A percentile compares a stretch with the other conserved stretches of the same genome.
Evolutionary conservation across 2,329 filamentous ascomycete species (phyloP).

Genomic region (Fusarium sulawesiense): DNA sequence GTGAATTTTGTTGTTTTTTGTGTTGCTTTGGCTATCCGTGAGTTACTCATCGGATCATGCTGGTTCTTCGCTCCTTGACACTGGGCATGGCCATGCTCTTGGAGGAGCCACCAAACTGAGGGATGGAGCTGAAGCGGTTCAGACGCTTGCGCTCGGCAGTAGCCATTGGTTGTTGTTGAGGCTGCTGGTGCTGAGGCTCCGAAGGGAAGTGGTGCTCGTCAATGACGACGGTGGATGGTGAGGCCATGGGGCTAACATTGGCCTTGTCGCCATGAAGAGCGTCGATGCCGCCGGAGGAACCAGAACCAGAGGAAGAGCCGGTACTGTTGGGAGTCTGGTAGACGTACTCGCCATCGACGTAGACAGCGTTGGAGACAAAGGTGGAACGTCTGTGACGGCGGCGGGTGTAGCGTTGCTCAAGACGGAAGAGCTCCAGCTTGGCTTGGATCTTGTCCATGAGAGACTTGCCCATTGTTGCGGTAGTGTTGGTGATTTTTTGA

Average conservation of each 20-base stretch:
- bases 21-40: constrained; percentile 20
- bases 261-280: constrained; percentile 53
- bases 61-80: constrained; percentile 57
- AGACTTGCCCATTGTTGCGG: constrained; percentile 60
- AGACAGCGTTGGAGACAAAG: constrained; percentile 88
- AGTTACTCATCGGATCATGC: constrained; percentile 51
- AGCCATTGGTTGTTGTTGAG: constrained; percentile 28
- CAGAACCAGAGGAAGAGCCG: constrained; percentile 65
- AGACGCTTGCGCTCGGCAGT: constrained; percentile 59
- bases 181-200: constrained; percentile 24
- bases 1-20: constrained; percentile 24
- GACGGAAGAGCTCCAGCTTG: constrained; percentile 89
- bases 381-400: constrained; percentile 87
- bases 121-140: constrained; percentile 67
- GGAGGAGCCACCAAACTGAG: constrained; percentile 60
- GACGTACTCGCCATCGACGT: constrained; percentile 96
- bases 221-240: constrained; percentile 44
- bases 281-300: constrained; percentile 55
- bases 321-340: constrained; percentile 74
- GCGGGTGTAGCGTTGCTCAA: constrained; percentile 94
- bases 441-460: constrained; percentile 71
- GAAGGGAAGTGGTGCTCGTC: constrained; percentile 40
- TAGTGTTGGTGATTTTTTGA: constrained; percentile 6
- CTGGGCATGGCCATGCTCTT: constrained; percentile 51
- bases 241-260: constrained; percentile 33